Base-by-base conservation (phyloP, 148 eudicot species). In the Chenopodium album region DNA sequence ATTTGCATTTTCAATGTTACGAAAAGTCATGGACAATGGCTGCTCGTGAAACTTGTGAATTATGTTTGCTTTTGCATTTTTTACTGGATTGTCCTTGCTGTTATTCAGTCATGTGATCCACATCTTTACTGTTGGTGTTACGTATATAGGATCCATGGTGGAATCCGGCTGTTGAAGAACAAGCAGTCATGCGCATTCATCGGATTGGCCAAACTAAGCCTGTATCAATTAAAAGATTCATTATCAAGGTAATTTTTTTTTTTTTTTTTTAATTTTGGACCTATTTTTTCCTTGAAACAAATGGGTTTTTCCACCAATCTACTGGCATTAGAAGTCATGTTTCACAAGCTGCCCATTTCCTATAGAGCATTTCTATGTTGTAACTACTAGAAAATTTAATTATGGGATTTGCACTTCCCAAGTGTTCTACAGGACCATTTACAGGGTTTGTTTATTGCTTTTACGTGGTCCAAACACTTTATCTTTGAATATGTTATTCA, bases 91-190 rank as follows among this genome's bases (percentile, higher is more conserved):
- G 13, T 7, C 52, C 60, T 79, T 67, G 74, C 66, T 71, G 7
- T 17, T 13, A 9, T 23, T 1, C 11, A 62, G 22, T 34, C 23
- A 74, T 64, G 31, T 73, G 67, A 81, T 82, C 52, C 48, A 52
- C 17, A 70, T 60, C n/a, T 50, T 66, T 62, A 47, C 62, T 37
- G 73, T 28, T 46, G 76, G 71, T 54, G 69, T 65, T 88, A 71
- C 16, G 78, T 19, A 44, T 85, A 72, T 87, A 96, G 99, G 99
- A 96, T 90, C 99, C 99, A 22, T 96, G 98, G 99, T 96, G 99
- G 99, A 96, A 96, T 87, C 99, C 99, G 26, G 99, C 99, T 76
- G 99, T 96, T 2, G 99, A 96, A 89, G 99, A 96, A 80, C 99
- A 96, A 89, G 98, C 99, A 72, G 99, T 96, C 69, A 96, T 96